Conservation (phyloP, 2,329 filamentous ascomycete species). For the Neofusicoccum ribis region DNA sequence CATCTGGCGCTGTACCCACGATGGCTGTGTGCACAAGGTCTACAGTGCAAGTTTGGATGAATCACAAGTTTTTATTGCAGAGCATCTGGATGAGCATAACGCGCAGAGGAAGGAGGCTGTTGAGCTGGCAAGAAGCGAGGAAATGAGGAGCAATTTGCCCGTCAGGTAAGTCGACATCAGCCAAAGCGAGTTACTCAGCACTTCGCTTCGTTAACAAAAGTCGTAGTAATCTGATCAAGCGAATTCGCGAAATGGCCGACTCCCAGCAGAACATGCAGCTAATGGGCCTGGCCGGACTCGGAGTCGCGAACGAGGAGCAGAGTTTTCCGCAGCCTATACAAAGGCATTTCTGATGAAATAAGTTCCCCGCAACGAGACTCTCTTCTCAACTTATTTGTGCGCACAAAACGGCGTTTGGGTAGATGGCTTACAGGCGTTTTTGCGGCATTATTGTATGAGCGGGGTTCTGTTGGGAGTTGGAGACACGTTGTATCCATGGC, state of each 20-base stretch:
- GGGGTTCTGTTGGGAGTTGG: too few species aligned
- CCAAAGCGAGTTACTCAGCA: not conserved
- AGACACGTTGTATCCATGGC: too few species aligned
- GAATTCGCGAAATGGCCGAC: constrained; percentile 45
- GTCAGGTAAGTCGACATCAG: constrained; percentile 34
- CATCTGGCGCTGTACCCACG: constrained; percentile 66
- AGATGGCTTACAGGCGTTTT: too few species aligned
- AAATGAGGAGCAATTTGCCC: constrained; percentile 39
- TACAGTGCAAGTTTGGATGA: constrained; percentile 60
- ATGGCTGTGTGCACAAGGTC: constrained; percentile 64
- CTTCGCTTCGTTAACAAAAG: not conserved
- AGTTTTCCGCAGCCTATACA: not conserved
- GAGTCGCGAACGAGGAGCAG: not conserved
- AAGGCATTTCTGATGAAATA: not conserved
- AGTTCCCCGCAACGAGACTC: too few species aligned
- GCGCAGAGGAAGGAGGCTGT: constrained; percentile 54
- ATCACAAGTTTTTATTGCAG: constrained; percentile 57
- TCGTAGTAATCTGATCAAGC: constrained; percentile 46
- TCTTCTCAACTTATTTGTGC: too few species aligned
- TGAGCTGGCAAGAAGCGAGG: constrained; percentile 57
- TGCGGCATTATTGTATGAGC: too few species aligned
- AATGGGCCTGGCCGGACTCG: constrained; percentile 9
- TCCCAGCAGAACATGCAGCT: constrained; percentile 23
- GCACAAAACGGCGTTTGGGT: too few species aligned
- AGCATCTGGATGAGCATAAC: constrained; percentile 64